Base-by-base conservation (phyloP, 768 basidiomycete species). In the Trametes maxima region DNA sequence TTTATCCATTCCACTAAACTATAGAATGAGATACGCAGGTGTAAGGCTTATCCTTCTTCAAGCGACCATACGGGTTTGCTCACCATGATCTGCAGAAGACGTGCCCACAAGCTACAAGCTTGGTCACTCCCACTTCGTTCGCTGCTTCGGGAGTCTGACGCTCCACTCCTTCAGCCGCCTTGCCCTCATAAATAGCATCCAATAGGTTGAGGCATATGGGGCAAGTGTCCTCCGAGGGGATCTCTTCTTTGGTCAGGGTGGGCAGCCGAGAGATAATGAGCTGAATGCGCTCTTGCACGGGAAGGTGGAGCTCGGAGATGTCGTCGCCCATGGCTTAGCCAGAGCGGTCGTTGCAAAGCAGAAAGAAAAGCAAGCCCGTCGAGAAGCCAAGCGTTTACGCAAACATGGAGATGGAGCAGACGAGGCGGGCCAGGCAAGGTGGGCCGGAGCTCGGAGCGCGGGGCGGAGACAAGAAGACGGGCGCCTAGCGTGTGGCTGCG, bases 1-100 rank as follows among this genome's bases (percentile, higher is more conserved):
- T 74, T 74, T 62, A 90, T 86, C 88, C 88, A 90, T 68, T 87
- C 82, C n/a, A 76, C 72, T 39, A 90, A 72, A 68, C 88, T 89
- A 50, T 10, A 44, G 44, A 35, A 89, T n/a, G n/a, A 72, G 68
- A 87, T 88, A 16, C 36, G 22, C 12, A 52, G 25, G 5, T 22
- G 13, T 13, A 24, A n/a, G 11, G 33, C 1, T 11, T 2, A 28
- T 16, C 48, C 28, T 33, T 33, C 10, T 12, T 12, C 24, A 14
- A 10, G 6, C 8, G 6, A 25, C 6, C n/a, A 36, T 45, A 37
- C 57, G 33, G 24, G 51, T 2, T 65, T 68, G 50, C 80, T 60
- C 68, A 89, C 88, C 89, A 88, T 68, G 81, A 78, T 46, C 79
- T 75, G 68, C 88, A 90, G 69, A 90, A 89, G 7, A 86, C 68